phyloP scores from a whole-genome alignment of 139 green algal species.

The Chlamydomonas sphaeroides region DNA sequence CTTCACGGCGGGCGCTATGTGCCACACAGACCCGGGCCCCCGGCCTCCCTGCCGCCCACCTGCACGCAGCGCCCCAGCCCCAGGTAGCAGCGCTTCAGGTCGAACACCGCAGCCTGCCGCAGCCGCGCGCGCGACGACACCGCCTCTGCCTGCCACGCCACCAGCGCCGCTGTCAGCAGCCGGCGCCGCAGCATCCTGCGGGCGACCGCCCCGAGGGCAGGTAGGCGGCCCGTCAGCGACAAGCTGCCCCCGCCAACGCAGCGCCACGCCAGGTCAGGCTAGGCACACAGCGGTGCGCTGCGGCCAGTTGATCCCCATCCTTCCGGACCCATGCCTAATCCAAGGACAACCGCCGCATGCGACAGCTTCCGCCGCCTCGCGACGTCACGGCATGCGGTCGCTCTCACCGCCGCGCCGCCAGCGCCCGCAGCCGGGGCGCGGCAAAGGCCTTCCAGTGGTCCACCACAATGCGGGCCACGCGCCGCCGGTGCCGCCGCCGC shows the following conservation, averaged over 20 bases:
- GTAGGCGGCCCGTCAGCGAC: too few relatives aligned
- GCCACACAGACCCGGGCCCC: too few relatives aligned
- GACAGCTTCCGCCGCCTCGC: too few relatives aligned
- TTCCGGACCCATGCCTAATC: too few relatives aligned
- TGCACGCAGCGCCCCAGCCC: conserved; percentile 33
- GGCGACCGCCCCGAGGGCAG: too few relatives aligned
- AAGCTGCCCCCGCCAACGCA: too few relatives aligned
- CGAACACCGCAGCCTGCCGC: conserved; percentile 33
- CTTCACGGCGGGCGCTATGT: not conserved
- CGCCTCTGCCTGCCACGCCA: conserved; percentile 22
- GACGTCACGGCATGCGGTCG: too few relatives aligned
- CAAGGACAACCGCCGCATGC: too few relatives aligned
- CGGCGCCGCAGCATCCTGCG: conserved; percentile 22
- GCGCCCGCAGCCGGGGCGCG: conserved; percentile 24
- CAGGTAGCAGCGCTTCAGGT: conserved; percentile 18
- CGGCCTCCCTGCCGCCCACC: conserved; percentile 2
- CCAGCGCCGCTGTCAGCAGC: conserved; percentile 28
- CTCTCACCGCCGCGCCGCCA: conserved; percentile 33
- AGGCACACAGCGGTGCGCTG: too few relatives aligned
- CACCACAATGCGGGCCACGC: conserved; percentile 53
- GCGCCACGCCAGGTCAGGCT: too few relatives aligned
- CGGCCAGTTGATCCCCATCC: too few relatives aligned
- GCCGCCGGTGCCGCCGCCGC: conserved; percentile 52
- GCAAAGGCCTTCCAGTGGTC: conserved; percentile 61
- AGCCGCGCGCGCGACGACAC: not conserved